These are phyloP conservation scores for Mercurialis annua DNA, from an alignment of 345 rosid species.

Conservation along the genomic window DNA sequence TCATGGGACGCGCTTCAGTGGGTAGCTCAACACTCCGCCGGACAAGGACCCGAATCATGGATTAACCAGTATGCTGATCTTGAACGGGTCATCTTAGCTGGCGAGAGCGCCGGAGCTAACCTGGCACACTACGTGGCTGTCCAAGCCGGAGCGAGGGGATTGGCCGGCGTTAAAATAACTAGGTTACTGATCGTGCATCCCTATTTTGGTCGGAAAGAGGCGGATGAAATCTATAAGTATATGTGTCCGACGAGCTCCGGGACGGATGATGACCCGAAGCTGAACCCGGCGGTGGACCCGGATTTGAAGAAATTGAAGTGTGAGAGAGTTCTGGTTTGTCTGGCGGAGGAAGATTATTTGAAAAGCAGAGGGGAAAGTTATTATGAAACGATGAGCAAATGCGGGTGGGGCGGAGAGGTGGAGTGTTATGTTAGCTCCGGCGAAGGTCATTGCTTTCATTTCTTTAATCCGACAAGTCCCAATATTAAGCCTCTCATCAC, in stretches of 20 bases:
- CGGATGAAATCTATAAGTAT: constrained; percentile 22
- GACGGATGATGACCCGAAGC: constrained; percentile 38
- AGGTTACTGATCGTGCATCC: constrained; percentile 22
- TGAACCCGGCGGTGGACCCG: constrained; percentile 43
- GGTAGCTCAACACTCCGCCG: constrained; percentile 15
- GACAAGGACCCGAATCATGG: constrained; percentile 30
- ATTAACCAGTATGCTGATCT: constrained; percentile 20
- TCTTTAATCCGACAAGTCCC: constrained; percentile 20
- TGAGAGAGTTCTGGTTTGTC: constrained; percentile 38
- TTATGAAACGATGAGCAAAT: constrained; percentile 7
- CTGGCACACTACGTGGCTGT: constrained; percentile 23
- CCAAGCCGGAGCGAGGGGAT: constrained; percentile 17
- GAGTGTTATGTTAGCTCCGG: constrained; percentile 18
- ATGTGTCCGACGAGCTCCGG: constrained; percentile 39
- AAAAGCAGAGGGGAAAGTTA: constrained; percentile 16
- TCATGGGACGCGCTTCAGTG: constrained; percentile 18
- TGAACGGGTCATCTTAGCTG: constrained; percentile 14
- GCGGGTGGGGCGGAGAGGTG: constrained; percentile 14
- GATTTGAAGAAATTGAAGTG: constrained; percentile 37
- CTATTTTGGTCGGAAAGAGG: constrained; percentile 42
- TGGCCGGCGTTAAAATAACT: constrained; percentile 11
- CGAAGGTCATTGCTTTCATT: constrained; percentile 25
- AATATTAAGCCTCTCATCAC: constrained; percentile 29
- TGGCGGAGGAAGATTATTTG: constrained; percentile 23
- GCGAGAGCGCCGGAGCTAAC: constrained; percentile 27